phyloP scores from a whole-genome alignment of 129 eudicot genomes.

The Pulicaria dysenterica region DNA sequence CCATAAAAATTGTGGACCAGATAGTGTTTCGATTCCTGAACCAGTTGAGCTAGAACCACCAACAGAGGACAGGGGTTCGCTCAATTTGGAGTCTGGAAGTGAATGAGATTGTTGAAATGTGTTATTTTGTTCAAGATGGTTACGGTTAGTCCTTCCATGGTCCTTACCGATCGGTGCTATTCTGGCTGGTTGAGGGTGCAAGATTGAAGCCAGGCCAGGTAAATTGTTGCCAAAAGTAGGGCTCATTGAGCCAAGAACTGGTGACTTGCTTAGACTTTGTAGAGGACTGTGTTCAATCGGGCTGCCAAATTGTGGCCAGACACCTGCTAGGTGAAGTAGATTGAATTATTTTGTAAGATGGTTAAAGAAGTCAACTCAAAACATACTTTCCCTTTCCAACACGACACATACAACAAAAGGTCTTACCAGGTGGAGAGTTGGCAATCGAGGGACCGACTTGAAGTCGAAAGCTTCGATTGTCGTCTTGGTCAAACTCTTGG shows the following conservation, averaged over 20 bases:
- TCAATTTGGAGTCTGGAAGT: conserved; percentile 60
- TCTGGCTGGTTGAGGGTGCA: conserved; percentile 54
- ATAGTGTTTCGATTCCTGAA: conserved; percentile 60
- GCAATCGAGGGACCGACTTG: conserved; percentile 63
- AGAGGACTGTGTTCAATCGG: conserved; percentile 62
- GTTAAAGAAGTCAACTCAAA: not conserved
- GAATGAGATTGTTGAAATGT: conserved; percentile 64
- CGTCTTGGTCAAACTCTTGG: conserved; percentile 78
- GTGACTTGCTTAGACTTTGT: conserved; percentile 63
- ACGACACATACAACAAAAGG: not conserved
- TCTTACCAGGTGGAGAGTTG: conserved; percentile 75
- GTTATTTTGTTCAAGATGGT: conserved; percentile 41
- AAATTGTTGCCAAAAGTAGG: conserved; percentile 46
- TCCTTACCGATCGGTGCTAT: conserved; percentile 79
- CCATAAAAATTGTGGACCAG: conserved; percentile 90
- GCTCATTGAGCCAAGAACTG: conserved; percentile 52
- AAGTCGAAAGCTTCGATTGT: conserved; percentile 58
- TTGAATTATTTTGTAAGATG: conserved; percentile 12
- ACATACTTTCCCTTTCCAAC: not conserved
- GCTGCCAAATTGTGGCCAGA: conserved; percentile 65
- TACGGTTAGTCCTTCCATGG: conserved; percentile 36
- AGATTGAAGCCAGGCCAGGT: conserved; percentile 65
- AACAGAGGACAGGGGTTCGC: conserved; percentile 50
- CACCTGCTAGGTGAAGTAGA: conserved; percentile 43
- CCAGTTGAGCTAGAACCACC: conserved; percentile 64